Evolutionary conservation across 345 rosid species (phyloP).

Genomic region (Rhodomyrtus tomentosa): DNA sequence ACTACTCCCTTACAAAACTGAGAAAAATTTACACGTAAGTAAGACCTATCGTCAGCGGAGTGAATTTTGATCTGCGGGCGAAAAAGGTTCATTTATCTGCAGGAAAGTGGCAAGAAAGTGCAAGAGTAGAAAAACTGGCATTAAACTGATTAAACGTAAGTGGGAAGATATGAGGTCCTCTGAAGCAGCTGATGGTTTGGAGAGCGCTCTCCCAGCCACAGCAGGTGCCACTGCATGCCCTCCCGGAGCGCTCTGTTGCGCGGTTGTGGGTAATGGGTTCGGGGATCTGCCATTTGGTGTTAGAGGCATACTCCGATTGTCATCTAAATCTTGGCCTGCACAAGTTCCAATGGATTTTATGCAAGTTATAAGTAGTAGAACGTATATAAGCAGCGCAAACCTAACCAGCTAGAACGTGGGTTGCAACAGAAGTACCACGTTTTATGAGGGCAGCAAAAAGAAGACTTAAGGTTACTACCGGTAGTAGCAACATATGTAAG

Average conservation of each 20-base stretch:
- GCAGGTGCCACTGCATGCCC: conserved; percentile 73
- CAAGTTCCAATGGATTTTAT: not conserved
- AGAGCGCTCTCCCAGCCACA: conserved; percentile 70
- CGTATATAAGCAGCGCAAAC: not conserved
- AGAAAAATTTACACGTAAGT: not conserved
- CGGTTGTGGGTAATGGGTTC: conserved; percentile 59
- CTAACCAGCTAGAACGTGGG: not conserved
- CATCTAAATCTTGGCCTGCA: conserved; percentile 45
- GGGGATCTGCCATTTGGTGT: conserved; percentile 29
- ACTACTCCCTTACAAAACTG: not conserved
- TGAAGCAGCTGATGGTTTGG: conserved; percentile 37
- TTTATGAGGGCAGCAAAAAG: not conserved
- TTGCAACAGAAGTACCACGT: not conserved
- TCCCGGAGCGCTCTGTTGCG: conserved; percentile 39
- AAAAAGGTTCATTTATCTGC: not conserved
- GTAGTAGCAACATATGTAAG: not conserved
- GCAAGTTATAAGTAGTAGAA: not conserved
- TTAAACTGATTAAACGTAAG: conserved; percentile 9
- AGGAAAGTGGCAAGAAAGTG: not conserved
- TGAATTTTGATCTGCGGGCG: not conserved
- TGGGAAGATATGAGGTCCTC: conserved; percentile 3
- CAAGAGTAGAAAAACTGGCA: conserved; percentile 16
- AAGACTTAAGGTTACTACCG: not conserved
- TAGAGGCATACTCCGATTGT: conserved; percentile 21
- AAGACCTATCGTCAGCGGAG: not conserved